Evolutionary conservation across 805 yeast genomes (phyloP), one percentile per base, ranked within the genome.

Genomic region (Teunomyces aglyptinius): DNA sequence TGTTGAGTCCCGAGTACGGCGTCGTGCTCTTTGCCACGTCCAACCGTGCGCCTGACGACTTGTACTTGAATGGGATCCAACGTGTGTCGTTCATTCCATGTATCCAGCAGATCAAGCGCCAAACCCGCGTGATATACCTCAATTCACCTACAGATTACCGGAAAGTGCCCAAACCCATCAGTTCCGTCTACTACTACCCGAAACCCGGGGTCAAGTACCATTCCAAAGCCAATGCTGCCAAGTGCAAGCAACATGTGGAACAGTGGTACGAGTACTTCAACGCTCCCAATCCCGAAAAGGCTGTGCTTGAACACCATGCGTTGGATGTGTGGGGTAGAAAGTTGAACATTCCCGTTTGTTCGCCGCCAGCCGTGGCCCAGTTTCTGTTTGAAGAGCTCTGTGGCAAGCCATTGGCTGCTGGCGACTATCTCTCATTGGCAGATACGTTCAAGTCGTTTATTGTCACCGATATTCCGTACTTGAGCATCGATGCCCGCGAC

Each of bases 71-170:
- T 63, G 99, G 99, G 29, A 85, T 94, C 41, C 99, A 94, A 68
- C 76, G 99, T 55, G 87, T 85, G 50, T 83, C 91, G 13, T 94
- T 94, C 58, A 78, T 94, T 45, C 99, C 99, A 1, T 91, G 97
- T 58, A 94, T 94, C 44, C 83, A 86, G 55, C 70, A 86, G 48
- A 77, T 94, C 51, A 86, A 92, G 61, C 62, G 74, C 24, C 80
- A 83, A 51, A 85, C 94, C 3, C 78, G 82, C 41, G 97, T 94
- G 2, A 81, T 88, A 6, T 84, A 80, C 55, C 73, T 94, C 50
- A 85, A 90, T 61, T 89, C 97, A 7, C 96, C 96, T 19, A 90
- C 96, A 0, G 99, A 94, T 67, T 94, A 94, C 65, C 79, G 99
- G 58, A 89, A 88, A 60, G 78, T 91, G 28, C 90, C 91, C 18